Evolutionary conservation across 352 stramenopile genomes (phyloP).

Genomic region (Elongisporangium anandrum): DNA sequence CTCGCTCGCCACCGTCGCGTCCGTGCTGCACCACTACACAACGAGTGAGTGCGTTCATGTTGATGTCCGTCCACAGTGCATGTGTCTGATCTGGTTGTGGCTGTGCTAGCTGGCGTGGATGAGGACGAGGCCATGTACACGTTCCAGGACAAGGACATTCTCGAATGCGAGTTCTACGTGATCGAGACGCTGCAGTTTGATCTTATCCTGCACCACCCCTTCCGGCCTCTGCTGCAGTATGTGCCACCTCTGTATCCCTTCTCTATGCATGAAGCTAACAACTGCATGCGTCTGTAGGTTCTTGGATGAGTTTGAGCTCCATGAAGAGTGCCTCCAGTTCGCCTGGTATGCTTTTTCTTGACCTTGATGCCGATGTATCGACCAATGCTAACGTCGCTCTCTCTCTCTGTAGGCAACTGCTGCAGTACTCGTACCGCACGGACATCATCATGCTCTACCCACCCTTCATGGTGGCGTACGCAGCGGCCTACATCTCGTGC

Average conservation of each 20-base stretch:
- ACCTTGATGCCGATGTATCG: not conserved
- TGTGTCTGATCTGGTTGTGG: not conserved
- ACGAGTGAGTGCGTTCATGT: constrained; percentile 35
- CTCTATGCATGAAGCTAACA: not conserved
- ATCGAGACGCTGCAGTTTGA: constrained; percentile 86
- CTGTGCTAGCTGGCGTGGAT: constrained; percentile 56
- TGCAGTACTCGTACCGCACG: constrained; percentile 86
- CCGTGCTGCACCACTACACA: constrained; percentile 82
- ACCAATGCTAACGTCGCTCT: not conserved
- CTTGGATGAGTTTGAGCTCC: constrained; percentile 79
- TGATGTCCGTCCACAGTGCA: not conserved
- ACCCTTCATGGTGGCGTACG: constrained; percentile 87
- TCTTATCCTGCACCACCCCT: constrained; percentile 85
- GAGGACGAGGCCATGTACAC: constrained; percentile 87
- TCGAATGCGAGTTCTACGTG: constrained; percentile 90
- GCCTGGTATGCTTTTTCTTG: constrained; percentile 43
- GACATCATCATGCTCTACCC: constrained; percentile 83
- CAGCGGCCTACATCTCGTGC: constrained; percentile 73
- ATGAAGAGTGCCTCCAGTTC: constrained; percentile 83
- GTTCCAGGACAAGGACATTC: constrained; percentile 87
- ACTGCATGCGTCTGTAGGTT: constrained; percentile 31
- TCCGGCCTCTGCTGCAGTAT: constrained; percentile 77
- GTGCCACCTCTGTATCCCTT: constrained; percentile 8
- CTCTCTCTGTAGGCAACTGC: constrained; percentile 46
- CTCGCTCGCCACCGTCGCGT: constrained; percentile 72